Evolutionary conservation across 208 protist species (phyloP), one percentile per base, ranked within the genome.

Genomic region (Crithidia acanthocephali): DNA sequence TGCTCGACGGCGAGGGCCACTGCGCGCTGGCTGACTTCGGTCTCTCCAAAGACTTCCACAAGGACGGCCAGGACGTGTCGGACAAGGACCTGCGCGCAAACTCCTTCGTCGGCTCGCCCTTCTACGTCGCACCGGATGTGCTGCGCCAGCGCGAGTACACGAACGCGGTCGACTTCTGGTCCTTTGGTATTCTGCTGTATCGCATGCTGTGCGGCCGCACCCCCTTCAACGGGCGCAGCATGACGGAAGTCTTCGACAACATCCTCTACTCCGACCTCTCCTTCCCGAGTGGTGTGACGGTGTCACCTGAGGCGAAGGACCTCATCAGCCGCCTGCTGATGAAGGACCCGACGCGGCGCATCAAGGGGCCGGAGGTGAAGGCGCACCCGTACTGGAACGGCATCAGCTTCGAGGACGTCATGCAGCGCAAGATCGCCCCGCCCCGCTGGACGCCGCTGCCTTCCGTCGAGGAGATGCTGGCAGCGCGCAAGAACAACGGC

Each of bases 151-250:
- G 86, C 40, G 94, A 96, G 50, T 98, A 99, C 89, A 98, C 97
- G 18, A 98, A 97, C 68, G 92, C 95, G 8, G 95, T 99, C 9
- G 98, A 99, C 79, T 99, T 98, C 85, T 99, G 98, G 98, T 96
- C 93, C 16, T 98, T 98, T 80, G 98, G 98, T 50, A 98, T 98
- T 60, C 70, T 99, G 13, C 80, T 99, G n/a, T 99, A 98, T 85
- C 96, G 98, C 74, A 98, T 99, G 96, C 75, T 99, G 25, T 92
- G 95, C 69, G 97, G 96, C 35, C 90, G 95, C 51, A 86, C 95
- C 42, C 97, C 97, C 20, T 99, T 99, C 79, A 98, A 83, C 61
- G 88, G 94, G 44, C 93, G 93, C 61, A 98, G 88, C 69, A 96
- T 96, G 86, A 92, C 93, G 66, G 92, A 95, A 68, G 92, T 98